These are phyloP conservation scores for Fistulinella staudtii DNA, from an alignment of 1,284 basidiomycete species.

Conservation along the genomic window DNA sequence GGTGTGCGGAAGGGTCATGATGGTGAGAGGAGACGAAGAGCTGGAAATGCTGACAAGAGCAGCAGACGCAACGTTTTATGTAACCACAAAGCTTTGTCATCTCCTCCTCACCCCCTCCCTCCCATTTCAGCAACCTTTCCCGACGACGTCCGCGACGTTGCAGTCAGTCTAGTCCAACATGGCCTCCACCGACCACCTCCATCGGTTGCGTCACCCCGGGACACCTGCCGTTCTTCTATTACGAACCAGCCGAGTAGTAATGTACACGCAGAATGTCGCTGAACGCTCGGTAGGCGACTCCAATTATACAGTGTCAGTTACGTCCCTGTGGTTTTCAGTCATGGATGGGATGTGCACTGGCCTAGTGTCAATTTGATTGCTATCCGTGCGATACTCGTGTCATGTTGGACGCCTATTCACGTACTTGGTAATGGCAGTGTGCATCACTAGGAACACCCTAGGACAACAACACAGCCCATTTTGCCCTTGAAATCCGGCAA, in stretches of 20 bases:
- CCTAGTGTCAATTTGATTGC: no score
- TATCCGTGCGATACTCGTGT: no score
- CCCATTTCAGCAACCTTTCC: neutral
- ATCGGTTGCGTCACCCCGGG: no score
- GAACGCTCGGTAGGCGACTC: no score
- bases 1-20: conserved; percentile 16
- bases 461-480: conserved; percentile 13
- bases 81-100: conserved; percentile 36
- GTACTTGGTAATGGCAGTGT: neutral
- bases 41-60: conserved; percentile 35
- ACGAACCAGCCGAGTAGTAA: no score
- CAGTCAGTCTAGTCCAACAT: no score
- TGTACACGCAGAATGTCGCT: no score
- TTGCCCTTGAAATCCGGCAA: neutral
- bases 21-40: conserved; percentile 35
- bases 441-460: neutral
- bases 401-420: neutral
- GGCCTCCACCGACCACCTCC: no score
- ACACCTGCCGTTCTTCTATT: no score
- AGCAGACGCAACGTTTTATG: conserved; percentile 30
- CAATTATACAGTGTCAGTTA: no score
- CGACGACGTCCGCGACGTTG: neutral
- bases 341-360: no score
- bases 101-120: conserved; percentile 8
- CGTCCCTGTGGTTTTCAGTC: no score